Evolutionary conservation across 2,329 filamentous ascomycete species (phyloP).

Genomic region (Hansfordia pulvinata): DNA sequence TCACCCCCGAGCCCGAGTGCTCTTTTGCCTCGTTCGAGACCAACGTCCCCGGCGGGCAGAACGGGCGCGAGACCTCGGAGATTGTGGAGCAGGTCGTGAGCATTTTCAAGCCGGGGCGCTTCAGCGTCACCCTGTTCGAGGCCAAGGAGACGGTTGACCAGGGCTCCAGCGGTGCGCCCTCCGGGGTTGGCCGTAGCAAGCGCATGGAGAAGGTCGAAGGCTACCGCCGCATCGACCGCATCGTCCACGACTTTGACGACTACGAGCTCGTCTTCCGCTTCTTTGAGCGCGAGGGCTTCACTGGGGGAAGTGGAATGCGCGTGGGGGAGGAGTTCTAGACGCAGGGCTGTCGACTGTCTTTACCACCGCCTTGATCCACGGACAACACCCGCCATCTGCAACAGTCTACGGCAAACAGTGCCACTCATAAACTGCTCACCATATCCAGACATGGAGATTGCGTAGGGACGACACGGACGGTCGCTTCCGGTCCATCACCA

Average conservation of each 20-base stretch:
- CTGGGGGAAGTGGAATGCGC: constrained; percentile 34
- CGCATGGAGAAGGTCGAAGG: constrained; percentile 69
- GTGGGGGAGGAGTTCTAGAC: constrained; percentile 35
- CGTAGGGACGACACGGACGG: no score
- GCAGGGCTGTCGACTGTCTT: no score
- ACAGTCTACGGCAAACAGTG: no score
- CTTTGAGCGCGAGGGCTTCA: constrained; percentile 81
- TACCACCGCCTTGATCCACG: no score
- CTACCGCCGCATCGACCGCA: constrained; percentile 82
- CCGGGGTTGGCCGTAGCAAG: constrained; percentile 23
- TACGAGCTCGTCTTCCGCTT: constrained; percentile 95
- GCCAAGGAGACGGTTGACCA: constrained; percentile 47
- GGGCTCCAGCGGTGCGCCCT: constrained; percentile 23
- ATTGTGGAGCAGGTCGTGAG: constrained; percentile 87
- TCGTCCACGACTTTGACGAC: constrained; percentile 93
- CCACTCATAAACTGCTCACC: no score
- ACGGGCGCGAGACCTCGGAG: constrained; percentile 75
- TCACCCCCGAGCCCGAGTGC: constrained; percentile 92
- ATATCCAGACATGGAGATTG: no score
- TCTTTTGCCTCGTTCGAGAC: constrained; percentile 98
- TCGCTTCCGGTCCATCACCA: no score
- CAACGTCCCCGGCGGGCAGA: constrained; percentile 83
- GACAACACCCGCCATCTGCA: no score
- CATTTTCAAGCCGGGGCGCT: constrained; percentile 96
- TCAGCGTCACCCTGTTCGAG: constrained; percentile 94